These are phyloP conservation scores for Lepiota venenata DNA, from an alignment of 768 basidiomycete genomes.

Conservation along the genomic window DNA sequence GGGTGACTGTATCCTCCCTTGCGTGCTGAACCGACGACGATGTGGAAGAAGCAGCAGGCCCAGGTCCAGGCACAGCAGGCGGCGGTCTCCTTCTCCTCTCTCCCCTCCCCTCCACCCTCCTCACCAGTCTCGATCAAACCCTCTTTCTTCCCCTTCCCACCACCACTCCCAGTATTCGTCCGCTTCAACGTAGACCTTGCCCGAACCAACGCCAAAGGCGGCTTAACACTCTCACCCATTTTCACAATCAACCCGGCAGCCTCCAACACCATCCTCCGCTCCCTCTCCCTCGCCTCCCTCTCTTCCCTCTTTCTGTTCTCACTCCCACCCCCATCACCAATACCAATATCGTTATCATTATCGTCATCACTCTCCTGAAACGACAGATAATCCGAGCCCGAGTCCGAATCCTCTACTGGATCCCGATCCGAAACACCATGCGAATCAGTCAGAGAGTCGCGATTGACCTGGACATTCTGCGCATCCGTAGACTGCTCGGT, in stretches of 20 bases:
- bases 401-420: slow-evolving; percentile 25
- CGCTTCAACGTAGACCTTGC: slow-evolving; percentile 18
- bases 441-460: not conserved
- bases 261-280: slow-evolving; percentile 80
- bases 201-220: slow-evolving; percentile 39
- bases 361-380: slow-evolving; percentile 36
- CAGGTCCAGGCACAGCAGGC: slow-evolving; percentile 9
- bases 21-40: not conserved
- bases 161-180: not conserved
- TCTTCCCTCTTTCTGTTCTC: slow-evolving; percentile 49
- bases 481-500: not conserved
- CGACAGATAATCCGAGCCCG: slow-evolving; percentile 32
- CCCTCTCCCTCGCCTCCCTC: slow-evolving; percentile 60
- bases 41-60: not conserved
- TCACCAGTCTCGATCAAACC: not conserved
- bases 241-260: slow-evolving; percentile 85
- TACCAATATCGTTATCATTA: slow-evolving; percentile 15
- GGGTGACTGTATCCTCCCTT: no score
- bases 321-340: slow-evolving; percentile 31
- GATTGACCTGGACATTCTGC: not conserved
- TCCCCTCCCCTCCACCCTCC: slow-evolving; percentile 6
- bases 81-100: slow-evolving; percentile 13
- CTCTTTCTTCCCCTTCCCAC: not conserved
- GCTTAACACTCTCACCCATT: slow-evolving; percentile 46
- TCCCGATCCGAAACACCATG: slow-evolving; percentile 17